Base-by-base conservation (phyloP, 2,329 filamentous ascomycete species). In the Xylariaceae sp. region DNA sequence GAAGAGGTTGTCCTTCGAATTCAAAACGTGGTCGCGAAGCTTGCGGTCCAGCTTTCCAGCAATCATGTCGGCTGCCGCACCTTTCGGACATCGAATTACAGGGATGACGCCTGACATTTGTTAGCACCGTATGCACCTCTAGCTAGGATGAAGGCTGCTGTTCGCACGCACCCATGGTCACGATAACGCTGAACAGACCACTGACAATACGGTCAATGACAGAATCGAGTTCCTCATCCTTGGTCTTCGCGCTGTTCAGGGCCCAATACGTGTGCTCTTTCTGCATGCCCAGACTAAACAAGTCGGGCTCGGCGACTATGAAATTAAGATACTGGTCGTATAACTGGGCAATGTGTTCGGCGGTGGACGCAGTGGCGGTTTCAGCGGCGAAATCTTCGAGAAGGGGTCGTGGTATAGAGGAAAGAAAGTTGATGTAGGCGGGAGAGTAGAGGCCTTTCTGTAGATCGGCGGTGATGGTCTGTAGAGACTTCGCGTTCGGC, bases 271-370 rank as follows among this genome's bases (percentile, higher is more conserved):
- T 90, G 73, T 96, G 84, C 62, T 88, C 89, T 67, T 94, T 94
- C 65, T 92, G 88, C 83, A 97, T 89, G 8, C 92, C 92, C 62
- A 99, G 78, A 71, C 90, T 96, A 76, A 99, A 99, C 3, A 99
- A 80, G 72, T 97, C 93, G 4, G 93, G 92, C 73, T 99, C 94
- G 39, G 90, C 90, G 48, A 97, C 93, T 64, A 97, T 89, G 70
- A 97, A 99, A 75, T 99, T 97, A 56, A 99, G 80, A 71, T 97
- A 97, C 73, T 99, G 94, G 72, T 99, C 94, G 69, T 88, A 99
- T 5, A 99, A 84, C 70, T 97, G 92, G 1, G 92, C 87, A 63
- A 99, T 92, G 69, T 89, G 86, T 67, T 97, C 93, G 4, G 93
- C 87, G 0, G 92, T 96, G 30, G 88, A 90, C 10, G 91, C 86